Evolutionary conservation across 2,329 filamentous ascomycete genomes (phyloP), one percentile per base, ranked within the genome.

Genomic region (Aotearoamyces nothofagi): DNA sequence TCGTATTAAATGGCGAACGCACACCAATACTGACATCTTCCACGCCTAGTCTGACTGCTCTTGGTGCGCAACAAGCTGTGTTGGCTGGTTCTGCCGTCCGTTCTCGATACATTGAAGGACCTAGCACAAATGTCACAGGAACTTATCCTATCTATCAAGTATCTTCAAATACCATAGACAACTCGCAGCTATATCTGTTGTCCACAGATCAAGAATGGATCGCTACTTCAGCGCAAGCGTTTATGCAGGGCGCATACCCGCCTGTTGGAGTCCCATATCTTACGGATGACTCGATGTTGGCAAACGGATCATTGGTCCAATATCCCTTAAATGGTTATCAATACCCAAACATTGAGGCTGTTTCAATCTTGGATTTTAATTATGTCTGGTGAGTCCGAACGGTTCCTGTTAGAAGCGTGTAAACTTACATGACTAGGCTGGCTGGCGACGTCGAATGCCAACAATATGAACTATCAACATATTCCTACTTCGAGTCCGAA

Each of bases 191-290:
- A 11, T 44, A 47, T 17, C 40, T 66, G 17, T 37, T 54, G 17
- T 55, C 58, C 12, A 56, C 46, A 19, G 44, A 51, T 4, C 55
- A 63, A 28, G 47, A 52, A 15, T 62, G 55, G 43, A 45, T 86
- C 17, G 67, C 72, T 29, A 73, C 66, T 35, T 73, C 80, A 3
- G 81, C 80, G 17, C 58, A 69, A 29, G 82, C 76, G 1, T 92
- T 92, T 52, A 55, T 90, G 41, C 84, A 93, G 49, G 83, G 78
- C 4, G 60, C 93, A 4, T 93, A 92, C 46, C 83, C 84, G 3
- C 80, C 82, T 33, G 23, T 51, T 19, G 10, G 39, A 31, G 32
- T 37, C 36, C 10, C 47, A 43, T 36, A 31, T 17, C 9, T 30
- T 7, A 33, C 40, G 24, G 28, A 28, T 27, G 31, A 39, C 16